A percentile compares a stretch with the other conserved stretches of the same genome.
Conservation (phyloP, 345 rosid genomes). For the Cardiospermum halicacabum region DNA sequence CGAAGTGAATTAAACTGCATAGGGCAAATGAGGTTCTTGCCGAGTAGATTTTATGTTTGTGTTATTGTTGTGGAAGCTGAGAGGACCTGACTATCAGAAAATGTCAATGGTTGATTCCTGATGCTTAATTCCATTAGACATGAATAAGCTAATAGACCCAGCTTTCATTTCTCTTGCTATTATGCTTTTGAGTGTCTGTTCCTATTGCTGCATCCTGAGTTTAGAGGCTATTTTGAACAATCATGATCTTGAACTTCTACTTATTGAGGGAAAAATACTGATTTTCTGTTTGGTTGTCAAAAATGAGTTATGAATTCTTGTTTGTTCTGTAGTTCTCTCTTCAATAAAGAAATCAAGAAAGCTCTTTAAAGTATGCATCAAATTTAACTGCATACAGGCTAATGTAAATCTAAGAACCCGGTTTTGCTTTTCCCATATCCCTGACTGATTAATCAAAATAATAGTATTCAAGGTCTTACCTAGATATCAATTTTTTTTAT, state of each 20-base stretch:
- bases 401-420: neutral
- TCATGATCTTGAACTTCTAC: neutral
- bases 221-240: conserved; percentile 3
- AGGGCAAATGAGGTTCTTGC: neutral
- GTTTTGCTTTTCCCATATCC: neutral
- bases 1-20: neutral
- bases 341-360: too few species aligned
- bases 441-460: neutral
- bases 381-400: neutral
- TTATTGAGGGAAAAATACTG: neutral
- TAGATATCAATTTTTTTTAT: neutral
- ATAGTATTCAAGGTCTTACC: neutral
- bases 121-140: neutral
- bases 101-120: neutral
- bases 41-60: neutral
- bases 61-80: neutral
- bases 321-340: neutral
- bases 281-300: neutral
- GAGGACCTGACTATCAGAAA: neutral
- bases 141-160: neutral
- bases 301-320: neutral
- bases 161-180: conserved; percentile 1
- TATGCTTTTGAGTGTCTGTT: neutral
- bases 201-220: conserved; percentile 3
- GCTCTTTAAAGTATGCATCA: neutral